Evolutionary conservation across 2,329 filamentous ascomycete genomes (phyloP).

Genomic region (Cercospora berteroae): DNA sequence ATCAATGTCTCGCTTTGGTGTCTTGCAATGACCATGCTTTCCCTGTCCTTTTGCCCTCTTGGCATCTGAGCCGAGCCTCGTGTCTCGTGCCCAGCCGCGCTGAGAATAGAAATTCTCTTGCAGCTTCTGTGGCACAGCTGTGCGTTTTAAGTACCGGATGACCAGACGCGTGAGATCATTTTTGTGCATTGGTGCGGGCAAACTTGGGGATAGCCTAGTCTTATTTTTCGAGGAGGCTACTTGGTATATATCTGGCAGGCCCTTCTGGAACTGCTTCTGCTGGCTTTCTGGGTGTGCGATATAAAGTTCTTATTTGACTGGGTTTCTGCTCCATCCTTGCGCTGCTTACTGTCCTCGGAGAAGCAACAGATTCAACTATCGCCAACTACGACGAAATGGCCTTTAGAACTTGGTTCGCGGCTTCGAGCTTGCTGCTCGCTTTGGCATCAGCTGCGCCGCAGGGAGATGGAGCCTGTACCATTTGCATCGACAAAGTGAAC

Average conservation of each 20-base stretch:
- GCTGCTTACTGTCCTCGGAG: background rate
- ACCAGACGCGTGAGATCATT: background rate
- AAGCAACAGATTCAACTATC: background rate
- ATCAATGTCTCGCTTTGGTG: background rate
- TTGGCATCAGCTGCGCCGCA: background rate
- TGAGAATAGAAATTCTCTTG: background rate
- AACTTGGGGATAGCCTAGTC: background rate
- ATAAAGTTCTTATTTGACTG: background rate
- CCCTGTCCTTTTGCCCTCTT: background rate
- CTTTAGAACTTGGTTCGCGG: background rate
- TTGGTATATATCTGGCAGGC: background rate
- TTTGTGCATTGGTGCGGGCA: background rate
- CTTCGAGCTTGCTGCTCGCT: background rate
- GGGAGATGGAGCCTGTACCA: background rate
- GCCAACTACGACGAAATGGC: background rate
- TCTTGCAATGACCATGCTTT: background rate
- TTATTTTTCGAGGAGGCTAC: background rate
- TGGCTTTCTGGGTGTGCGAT: background rate
- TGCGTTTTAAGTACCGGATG: background rate
- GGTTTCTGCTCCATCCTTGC: background rate
- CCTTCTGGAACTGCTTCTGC: background rate
- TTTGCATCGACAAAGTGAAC: background rate
- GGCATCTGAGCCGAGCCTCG: background rate
- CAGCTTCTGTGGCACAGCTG: background rate
- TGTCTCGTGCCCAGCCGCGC: background rate